These are phyloP conservation scores for Paecilomyces fulvus DNA, from an alignment of 2,329 filamentous ascomycete genomes.

Conservation along the genomic window DNA sequence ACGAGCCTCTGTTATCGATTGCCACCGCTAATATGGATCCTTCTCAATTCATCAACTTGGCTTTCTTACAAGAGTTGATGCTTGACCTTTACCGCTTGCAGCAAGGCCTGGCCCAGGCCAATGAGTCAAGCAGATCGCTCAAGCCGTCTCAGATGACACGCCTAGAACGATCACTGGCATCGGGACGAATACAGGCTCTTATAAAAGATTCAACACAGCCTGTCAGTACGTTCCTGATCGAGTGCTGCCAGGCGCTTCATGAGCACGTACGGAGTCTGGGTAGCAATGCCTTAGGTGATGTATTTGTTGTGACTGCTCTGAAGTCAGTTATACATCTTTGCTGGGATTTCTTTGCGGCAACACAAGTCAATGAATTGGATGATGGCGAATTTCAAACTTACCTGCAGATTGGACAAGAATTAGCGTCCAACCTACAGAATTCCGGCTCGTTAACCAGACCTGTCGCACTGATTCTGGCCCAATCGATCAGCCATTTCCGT, in stretches of 20 bases:
- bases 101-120: conserved; percentile 22
- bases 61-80: conserved; percentile 30
- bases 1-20: conserved; percentile 29
- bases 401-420: conserved; percentile 33
- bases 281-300: conserved; percentile 14
- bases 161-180: conserved; percentile 34
- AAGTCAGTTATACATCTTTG: conserved; percentile 36
- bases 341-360: conserved; percentile 40
- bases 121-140: conserved; percentile 23
- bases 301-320: conserved; percentile 17
- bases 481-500: conserved; percentile 49
- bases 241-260: conserved; percentile 28
- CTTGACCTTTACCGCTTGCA: conserved; percentile 27
- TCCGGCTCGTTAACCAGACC: conserved; percentile 16
- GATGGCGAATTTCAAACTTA: conserved; percentile 49
- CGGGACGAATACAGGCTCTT: conserved; percentile 28
- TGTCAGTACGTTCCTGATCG: conserved; percentile 28
- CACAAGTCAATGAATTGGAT: conserved; percentile 37
- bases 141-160: conserved; percentile 36
- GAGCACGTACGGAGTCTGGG: conserved; percentile 25
- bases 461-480: conserved; percentile 20
- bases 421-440: conserved; percentile 25
- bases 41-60: conserved; percentile 17
- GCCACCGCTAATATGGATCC: conserved; percentile 13
- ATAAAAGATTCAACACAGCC: conserved; percentile 36